These are phyloP conservation scores for Gliomastix tumulicola DNA, from an alignment of 2,329 filamentous ascomycete species.

Conservation along the genomic window DNA sequence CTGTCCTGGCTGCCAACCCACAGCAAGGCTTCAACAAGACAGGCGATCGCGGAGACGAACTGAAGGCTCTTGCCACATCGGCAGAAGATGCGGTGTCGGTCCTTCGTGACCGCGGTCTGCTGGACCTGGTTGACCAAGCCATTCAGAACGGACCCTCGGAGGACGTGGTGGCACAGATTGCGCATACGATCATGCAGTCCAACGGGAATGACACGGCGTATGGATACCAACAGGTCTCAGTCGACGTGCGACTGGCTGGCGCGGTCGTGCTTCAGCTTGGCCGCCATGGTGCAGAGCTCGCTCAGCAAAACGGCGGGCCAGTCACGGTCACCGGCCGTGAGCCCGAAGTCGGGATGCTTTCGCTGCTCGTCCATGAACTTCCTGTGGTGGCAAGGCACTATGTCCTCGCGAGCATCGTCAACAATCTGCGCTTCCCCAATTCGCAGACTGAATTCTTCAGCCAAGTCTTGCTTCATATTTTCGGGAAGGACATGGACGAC, in stretches of 20 bases:
- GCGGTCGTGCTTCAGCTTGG: slow-evolving; percentile 81
- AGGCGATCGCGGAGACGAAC: too few species aligned
- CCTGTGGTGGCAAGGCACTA: slow-evolving; percentile 76
- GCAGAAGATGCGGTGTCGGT: slow-evolving; percentile 48
- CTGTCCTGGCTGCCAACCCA: slow-evolving; percentile 77
- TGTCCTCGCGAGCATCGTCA: slow-evolving; percentile 75
- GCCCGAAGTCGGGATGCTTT: slow-evolving; percentile 63
- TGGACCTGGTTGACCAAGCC: slow-evolving; percentile 53
- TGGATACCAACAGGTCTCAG: slow-evolving; percentile 59
- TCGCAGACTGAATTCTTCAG: slow-evolving; percentile 90
- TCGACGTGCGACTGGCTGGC: slow-evolving; percentile 67
- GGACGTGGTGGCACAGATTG: slow-evolving; percentile 70
- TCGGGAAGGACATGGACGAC: slow-evolving; percentile 66
- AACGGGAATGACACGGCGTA: slow-evolving; percentile 53
- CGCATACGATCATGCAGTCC: slow-evolving; percentile 61
- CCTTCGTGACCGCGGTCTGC: slow-evolving; percentile 46
- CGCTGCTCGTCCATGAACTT: slow-evolving; percentile 69
- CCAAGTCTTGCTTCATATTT: slow-evolving; percentile 76
- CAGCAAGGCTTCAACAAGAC: slow-evolving; percentile 73
- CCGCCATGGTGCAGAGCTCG: slow-evolving; percentile 58
- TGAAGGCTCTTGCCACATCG: slow-evolving; percentile 30
- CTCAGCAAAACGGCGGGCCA: slow-evolving; percentile 50
- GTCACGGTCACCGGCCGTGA: slow-evolving; percentile 35
- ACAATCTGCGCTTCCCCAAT: slow-evolving; percentile 87
- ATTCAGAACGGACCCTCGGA: slow-evolving; percentile 57